Conservation (phyloP, 768 basidiomycete genomes). For the Mycena vitilis region DNA sequence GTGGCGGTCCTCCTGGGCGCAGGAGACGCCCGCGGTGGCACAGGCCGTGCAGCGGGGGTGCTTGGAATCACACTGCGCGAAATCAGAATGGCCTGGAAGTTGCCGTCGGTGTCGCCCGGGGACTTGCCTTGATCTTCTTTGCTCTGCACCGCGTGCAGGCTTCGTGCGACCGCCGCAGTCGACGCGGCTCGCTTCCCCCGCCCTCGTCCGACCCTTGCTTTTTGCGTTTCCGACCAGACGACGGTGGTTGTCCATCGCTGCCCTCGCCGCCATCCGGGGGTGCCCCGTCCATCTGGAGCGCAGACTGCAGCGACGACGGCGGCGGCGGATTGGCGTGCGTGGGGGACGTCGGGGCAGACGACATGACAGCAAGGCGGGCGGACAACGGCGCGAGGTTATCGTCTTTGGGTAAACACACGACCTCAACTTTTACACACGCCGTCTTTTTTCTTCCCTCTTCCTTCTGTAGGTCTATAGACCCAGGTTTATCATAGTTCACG, state of each 20-base stretch:
- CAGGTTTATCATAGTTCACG: no score
- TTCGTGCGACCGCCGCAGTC: slow-evolving; percentile 89
- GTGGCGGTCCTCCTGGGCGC: slow-evolving; percentile 91
- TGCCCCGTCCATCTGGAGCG: slow-evolving; percentile 64
- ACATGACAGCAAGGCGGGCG: slow-evolving; percentile 9
- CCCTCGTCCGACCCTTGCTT: slow-evolving; percentile 63
- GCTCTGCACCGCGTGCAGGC: slow-evolving; percentile 93
- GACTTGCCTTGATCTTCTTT: slow-evolving; percentile 94
- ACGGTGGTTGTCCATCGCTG: slow-evolving; percentile 50
- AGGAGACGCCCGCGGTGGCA: slow-evolving; percentile 79
- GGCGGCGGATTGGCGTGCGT: slow-evolving; percentile 50
- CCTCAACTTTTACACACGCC: background rate
- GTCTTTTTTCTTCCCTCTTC: no score
- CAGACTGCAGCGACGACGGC: slow-evolving; percentile 68
- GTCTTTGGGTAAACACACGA: background rate
- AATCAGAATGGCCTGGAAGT: slow-evolving; percentile 63
- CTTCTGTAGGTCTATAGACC: no score
- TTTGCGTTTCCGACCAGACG: slow-evolving; percentile 64
- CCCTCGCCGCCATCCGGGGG: slow-evolving; percentile 39
- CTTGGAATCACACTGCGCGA: slow-evolving; percentile 86
- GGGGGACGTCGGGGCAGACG: slow-evolving; percentile 47
- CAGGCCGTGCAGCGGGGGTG: slow-evolving; percentile 90
- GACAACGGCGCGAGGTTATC: background rate
- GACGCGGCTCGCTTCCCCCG: slow-evolving; percentile 79
- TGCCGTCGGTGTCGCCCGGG: slow-evolving; percentile 84